These are phyloP conservation scores for Alnus rubra DNA, from an alignment of 306 rosid species.

Conservation along the genomic window DNA sequence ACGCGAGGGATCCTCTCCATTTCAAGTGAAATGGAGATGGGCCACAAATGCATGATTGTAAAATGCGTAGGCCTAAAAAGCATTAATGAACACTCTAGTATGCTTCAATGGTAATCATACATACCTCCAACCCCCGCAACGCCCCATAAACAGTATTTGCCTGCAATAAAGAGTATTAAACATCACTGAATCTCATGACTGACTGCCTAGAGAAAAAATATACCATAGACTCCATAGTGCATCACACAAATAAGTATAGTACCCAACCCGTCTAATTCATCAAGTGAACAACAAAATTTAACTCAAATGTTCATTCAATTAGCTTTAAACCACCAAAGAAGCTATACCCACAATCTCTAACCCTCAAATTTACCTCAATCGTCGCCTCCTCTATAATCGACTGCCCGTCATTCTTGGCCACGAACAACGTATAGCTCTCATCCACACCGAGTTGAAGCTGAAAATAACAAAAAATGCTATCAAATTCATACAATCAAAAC, in stretches of 20 bases:
- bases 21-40: too few species aligned
- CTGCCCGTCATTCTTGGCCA: conserved; percentile 49
- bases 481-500: conserved; percentile 17
- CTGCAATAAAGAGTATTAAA: conserved; percentile 34
- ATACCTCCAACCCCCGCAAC: conserved; percentile 63
- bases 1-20: too few species aligned
- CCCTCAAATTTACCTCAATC: conserved; percentile 57
- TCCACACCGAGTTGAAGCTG: conserved; percentile 96
- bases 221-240: not conserved
- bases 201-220: not conserved
- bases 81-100: not conserved
- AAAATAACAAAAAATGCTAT: conserved; percentile 1
- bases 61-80: not conserved
- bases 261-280: not conserved
- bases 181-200: conserved; percentile 13
- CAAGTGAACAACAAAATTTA: not conserved
- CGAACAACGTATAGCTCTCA: conserved; percentile 76
- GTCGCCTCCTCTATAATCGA: conserved; percentile 55
- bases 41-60: too few species aligned
- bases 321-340: not conserved
- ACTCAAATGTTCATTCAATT: not conserved
- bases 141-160: conserved; percentile 64
- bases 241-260: not conserved
- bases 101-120: conserved; percentile 3
- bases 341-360: conserved; percentile 4